Conservation (phyloP, 2,329 filamentous ascomycete species). For the Colletotrichum spinosum region DNA sequence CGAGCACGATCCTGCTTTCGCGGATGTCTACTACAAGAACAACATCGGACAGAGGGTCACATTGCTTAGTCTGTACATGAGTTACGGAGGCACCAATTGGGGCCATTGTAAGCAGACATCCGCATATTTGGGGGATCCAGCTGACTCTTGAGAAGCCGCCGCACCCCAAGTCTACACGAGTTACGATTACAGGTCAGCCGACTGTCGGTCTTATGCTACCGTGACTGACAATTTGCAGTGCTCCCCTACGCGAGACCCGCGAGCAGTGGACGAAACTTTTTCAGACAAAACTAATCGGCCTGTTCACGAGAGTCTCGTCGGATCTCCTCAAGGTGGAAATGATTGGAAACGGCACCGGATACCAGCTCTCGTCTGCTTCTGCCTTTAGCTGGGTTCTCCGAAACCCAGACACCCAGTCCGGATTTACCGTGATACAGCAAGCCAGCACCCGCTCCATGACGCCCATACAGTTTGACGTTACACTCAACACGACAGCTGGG, state of each 20-base stretch:
- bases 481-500: constrained; percentile 60
- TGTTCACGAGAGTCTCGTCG: constrained; percentile 64
- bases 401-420: constrained; percentile 60
- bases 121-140: too few relatives aligned
- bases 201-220: not conserved
- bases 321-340: constrained; percentile 64
- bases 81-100: constrained; percentile 85
- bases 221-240: constrained; percentile 41
- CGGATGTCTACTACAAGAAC: constrained; percentile 86
- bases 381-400: constrained; percentile 64
- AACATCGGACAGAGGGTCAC: constrained; percentile 73
- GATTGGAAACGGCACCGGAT: constrained; percentile 65
- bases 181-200: constrained; percentile 59
- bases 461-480: constrained; percentile 58
- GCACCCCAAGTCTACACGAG: constrained; percentile 66
- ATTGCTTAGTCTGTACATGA: constrained; percentile 83
- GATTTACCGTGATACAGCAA: constrained; percentile 64
- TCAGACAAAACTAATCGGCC: constrained; percentile 64
- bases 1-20: constrained; percentile 76
- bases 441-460: constrained; percentile 55
- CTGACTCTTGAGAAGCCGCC: constrained; percentile 16
- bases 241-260: constrained; percentile 65
- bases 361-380: constrained; percentile 44
- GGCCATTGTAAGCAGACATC: constrained; percentile 62
- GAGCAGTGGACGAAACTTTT: constrained; percentile 64